Evolutionary conservation across 768 basidiomycete genomes (phyloP).

Genomic region (Lentinula lateritia): DNA sequence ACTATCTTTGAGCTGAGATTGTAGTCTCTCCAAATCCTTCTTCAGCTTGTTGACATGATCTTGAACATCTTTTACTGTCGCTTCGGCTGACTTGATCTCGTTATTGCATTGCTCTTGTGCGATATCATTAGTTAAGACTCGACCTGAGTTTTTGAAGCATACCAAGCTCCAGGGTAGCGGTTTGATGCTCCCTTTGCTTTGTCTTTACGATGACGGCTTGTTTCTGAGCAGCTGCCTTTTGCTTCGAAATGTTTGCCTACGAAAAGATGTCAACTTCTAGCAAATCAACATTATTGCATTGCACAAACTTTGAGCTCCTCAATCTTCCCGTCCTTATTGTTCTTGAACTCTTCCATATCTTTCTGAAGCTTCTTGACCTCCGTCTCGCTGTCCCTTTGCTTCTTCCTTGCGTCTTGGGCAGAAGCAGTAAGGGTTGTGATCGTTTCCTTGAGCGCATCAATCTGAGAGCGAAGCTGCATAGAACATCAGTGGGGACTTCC

Average conservation of each 20-base stretch:
- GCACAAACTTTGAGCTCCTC: conserved; percentile 78
- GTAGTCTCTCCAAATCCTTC: conserved; percentile 58
- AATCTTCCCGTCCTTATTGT: conserved; percentile 97
- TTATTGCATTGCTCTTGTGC: conserved; percentile 71
- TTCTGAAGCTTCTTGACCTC: conserved; percentile 87
- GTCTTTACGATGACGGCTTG: conserved; percentile 78
- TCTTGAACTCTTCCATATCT: conserved; percentile 98
- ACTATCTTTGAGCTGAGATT: conserved; percentile 37
- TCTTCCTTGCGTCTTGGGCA: conserved; percentile 62
- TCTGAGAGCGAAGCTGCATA: conserved; percentile 69
- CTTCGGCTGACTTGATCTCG: conserved; percentile 56
- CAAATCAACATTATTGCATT: background rate
- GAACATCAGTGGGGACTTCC: background rate
- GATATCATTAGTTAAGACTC: background rate
- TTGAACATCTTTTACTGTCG: conserved; percentile 34
- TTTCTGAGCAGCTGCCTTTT: conserved; percentile 78
- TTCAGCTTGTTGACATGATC: conserved; percentile 47
- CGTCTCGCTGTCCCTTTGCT: conserved; percentile 68
- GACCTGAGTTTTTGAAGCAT: conserved; percentile 15
- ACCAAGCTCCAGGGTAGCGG: conserved; percentile 86
- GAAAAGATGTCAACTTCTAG: background rate
- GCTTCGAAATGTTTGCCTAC: conserved; percentile 72
- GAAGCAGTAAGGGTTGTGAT: conserved; percentile 55
- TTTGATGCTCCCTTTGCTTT: conserved; percentile 86
- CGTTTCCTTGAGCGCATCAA: conserved; percentile 62